Evolutionary conservation across 148 eudicot species (phyloP).

Genomic region (Arctostaphylos glauca): DNA sequence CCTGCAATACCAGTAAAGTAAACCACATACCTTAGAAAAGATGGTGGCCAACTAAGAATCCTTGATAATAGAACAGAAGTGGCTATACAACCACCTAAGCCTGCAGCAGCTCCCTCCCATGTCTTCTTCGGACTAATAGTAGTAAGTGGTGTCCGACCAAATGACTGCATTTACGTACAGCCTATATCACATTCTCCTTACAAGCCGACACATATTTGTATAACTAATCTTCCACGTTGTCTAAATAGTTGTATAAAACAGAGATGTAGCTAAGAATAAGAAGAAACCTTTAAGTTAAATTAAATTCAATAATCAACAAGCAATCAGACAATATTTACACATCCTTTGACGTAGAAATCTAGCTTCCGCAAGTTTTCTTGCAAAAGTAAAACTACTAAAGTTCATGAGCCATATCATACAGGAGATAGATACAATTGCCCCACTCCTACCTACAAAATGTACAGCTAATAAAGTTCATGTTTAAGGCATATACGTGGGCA

Average conservation of each 20-base stretch:
- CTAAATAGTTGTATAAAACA: not conserved
- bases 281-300: not conserved
- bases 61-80: constrained; percentile 66
- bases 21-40: constrained; percentile 51
- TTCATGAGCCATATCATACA: not conserved
- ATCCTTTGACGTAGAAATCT: not conserved
- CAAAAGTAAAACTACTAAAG: not conserved
- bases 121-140: constrained; percentile 92
- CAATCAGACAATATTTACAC: not conserved
- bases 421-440: not conserved
- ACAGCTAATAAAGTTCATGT: not conserved
- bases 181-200: constrained; percentile 5
- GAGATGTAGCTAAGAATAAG: not conserved
- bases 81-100: constrained; percentile 81
- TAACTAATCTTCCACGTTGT: not conserved
- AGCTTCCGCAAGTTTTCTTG: not conserved
- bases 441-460: not conserved
- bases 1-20: too few species aligned
- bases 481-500: not conserved
- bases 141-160: constrained; percentile 90
- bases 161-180: constrained; percentile 49
- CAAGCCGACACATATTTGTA: not conserved
- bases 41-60: constrained; percentile 73
- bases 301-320: not conserved
- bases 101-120: constrained; percentile 90